A percentile compares a stretch with the other conserved stretches of the same genome.
These are phyloP conservation scores for Neckera pumila DNA, from an alignment of 225 moss, liverwort and hornwort genomes.

Conservation along the genomic window DNA sequence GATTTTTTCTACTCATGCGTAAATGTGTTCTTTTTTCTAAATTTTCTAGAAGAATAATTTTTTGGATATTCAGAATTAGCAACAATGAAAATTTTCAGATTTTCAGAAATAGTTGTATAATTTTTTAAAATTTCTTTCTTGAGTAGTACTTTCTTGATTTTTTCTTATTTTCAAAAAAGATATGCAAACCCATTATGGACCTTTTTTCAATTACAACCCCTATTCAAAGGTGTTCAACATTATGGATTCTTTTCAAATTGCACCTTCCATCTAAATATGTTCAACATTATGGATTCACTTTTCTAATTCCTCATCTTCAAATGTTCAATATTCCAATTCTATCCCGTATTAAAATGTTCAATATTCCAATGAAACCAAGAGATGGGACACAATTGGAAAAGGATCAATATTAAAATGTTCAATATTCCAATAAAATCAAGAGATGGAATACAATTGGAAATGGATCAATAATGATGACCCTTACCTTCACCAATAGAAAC, in stretches of 20 bases:
- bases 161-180: not conserved
- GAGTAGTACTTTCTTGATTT: not conserved
- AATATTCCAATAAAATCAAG: no score
- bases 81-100: no score
- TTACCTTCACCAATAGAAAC: not conserved
- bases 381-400: fast-evolving
- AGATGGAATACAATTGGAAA: fast-evolving
- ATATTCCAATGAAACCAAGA: not conserved
- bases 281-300: not conserved
- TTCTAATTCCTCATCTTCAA: not conserved
- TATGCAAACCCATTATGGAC: not conserved
- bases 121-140: no score
- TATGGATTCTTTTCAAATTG: not conserved
- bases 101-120: no score
- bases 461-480: not conserved
- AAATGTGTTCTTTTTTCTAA: no score
- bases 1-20: no score
- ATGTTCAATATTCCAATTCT: not conserved
- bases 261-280: fast-evolving
- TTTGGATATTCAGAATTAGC: no score
- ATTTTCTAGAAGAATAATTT: no score
- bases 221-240: not conserved
- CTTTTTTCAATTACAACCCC: fast-evolving
- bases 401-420: not conserved
- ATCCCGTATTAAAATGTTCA: not conserved